Percentiles rank a stretch among this genome's conserved stretches.
Conservation (phyloP, 1,284 basidiomycete species). For the Sparassis latifolia region DNA sequence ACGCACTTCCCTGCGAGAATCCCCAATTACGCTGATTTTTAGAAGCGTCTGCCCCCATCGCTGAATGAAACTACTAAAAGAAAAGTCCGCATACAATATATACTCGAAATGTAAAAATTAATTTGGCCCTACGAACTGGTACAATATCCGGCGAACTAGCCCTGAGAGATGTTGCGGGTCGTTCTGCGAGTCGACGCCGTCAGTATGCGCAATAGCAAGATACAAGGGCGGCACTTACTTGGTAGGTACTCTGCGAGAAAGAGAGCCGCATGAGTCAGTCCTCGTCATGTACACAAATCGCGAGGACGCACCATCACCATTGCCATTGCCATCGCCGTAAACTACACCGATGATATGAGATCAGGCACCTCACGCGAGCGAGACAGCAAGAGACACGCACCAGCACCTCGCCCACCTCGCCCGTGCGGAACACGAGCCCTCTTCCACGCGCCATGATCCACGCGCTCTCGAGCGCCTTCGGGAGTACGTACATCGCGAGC, state of each 20-base stretch:
- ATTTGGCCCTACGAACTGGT: slow-evolving; percentile 90
- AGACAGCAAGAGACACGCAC: slow-evolving; percentile 30
- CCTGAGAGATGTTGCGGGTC: slow-evolving; percentile 87
- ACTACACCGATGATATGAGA: slow-evolving; percentile 17
- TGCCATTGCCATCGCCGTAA: slow-evolving; percentile 75
- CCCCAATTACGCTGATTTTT: no score
- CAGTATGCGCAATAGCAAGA: background rate
- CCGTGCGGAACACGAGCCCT: slow-evolving; percentile 71
- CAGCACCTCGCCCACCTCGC: slow-evolving; percentile 63
- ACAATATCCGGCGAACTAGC: slow-evolving; percentile 80
- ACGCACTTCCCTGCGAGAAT: no score
- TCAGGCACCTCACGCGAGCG: no score
- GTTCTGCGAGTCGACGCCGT: slow-evolving; percentile 43
- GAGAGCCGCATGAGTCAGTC: background rate
- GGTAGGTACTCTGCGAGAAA: slow-evolving; percentile 37
- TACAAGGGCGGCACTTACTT: slow-evolving; percentile 25
- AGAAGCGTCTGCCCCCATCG: no score
- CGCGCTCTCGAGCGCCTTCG: slow-evolving; percentile 84
- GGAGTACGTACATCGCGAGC: slow-evolving; percentile 92
- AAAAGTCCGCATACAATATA: no score
- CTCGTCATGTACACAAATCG: background rate
- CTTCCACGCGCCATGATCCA: slow-evolving; percentile 79
- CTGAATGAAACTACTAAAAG: no score
- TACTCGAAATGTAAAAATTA: slow-evolving; percentile 19
- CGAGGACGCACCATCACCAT: slow-evolving; percentile 77